Base-by-base conservation (phyloP, 495 filamentous ascomycete species). In the Hypoxylon subgilvum region DNA sequence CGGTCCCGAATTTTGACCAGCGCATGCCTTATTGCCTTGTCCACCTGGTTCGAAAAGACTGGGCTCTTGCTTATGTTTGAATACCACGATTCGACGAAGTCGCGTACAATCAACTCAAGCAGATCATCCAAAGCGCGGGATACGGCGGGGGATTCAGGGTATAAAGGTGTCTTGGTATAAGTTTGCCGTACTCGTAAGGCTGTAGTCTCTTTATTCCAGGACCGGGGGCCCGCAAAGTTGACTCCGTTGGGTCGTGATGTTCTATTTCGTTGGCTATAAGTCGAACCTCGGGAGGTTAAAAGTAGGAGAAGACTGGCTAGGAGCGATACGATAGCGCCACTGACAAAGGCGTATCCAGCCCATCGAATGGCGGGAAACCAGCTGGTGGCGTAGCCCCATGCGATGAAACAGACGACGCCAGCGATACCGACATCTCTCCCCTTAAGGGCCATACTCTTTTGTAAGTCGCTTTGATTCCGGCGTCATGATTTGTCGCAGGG, bases 71-170 rank as follows among this genome's bases (percentile, higher is more conserved):
- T 96, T 70, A 99, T 96, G 61, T 84, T 83, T 7, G 79, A 78
- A 69, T 97, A 97, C 94, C 94, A 99, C 8, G 86, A 86, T 27
- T 80, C 82, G 30, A 99, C 82, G 69, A 96, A 96, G 69, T 97
- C 92, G 35, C 91, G 83, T 39, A 89, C 76, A 46, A 96, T 82
- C 28, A 89, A 77, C 18, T 86, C 82, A 27, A 99, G 79, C 19
- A 97, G 72, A 43, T 86, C 84, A 72, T 97, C 91, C 51, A 97
- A 74, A 18, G 85, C 85, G 61, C 86, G 85, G 4, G 92, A 96
- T 16, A 97, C 84, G 40, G 86, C 78, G 51, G 87, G 86, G 1
- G 90, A 95, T 43, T 88, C 80, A 49, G 88, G 84, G 63, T 90
- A 95, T 38, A 97, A 80, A 10, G 88, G 84, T 50, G 72, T 48